Percentiles rank a stretch among this genome's conserved stretches.
Evolutionary conservation across 495 filamentous ascomycete species (phyloP).

Genomic region (Talaromyces liani): DNA sequence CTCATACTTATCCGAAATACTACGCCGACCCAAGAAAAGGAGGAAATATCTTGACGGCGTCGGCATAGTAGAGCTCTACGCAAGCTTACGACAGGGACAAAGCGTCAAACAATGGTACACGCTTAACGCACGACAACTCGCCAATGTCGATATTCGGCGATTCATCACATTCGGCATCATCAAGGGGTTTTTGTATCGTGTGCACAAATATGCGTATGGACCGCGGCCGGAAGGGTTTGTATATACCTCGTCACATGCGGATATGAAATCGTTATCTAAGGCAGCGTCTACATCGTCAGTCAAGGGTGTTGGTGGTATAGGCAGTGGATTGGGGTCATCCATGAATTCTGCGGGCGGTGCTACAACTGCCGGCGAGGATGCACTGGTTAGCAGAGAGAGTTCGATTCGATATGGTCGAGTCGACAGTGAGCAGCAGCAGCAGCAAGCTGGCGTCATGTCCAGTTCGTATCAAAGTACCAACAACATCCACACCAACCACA

Average conservation of each 20-base stretch:
- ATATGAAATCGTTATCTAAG: background rate
- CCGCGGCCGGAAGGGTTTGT: constrained; percentile 25
- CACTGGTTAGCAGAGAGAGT: background rate
- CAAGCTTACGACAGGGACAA: constrained; percentile 66
- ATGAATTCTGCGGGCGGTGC: background rate
- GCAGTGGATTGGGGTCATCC: background rate
- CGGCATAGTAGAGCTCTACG: constrained; percentile 57
- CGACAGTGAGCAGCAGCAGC: background rate
- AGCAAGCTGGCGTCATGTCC: background rate
- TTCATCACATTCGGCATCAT: constrained; percentile 94
- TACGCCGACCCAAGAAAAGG: constrained; percentile 6
- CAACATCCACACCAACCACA: background rate
- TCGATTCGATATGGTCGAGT: background rate
- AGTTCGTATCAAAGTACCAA: background rate
- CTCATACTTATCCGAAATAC: background rate
- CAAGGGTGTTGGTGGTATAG: background rate
- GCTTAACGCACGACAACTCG: constrained; percentile 57
- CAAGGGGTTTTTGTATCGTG: constrained; percentile 88
- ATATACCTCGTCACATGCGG: background rate
- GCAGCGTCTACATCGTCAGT: constrained; percentile 1
- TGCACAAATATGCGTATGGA: constrained; percentile 81
- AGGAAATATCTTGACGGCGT: constrained; percentile 29
- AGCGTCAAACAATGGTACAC: constrained; percentile 77
- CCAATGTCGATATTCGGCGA: constrained; percentile 75
- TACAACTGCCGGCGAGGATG: background rate